These are phyloP conservation scores for Phalaenopsis equestris DNA, from an alignment of 106 monocot species.

Conservation along the genomic window DNA sequence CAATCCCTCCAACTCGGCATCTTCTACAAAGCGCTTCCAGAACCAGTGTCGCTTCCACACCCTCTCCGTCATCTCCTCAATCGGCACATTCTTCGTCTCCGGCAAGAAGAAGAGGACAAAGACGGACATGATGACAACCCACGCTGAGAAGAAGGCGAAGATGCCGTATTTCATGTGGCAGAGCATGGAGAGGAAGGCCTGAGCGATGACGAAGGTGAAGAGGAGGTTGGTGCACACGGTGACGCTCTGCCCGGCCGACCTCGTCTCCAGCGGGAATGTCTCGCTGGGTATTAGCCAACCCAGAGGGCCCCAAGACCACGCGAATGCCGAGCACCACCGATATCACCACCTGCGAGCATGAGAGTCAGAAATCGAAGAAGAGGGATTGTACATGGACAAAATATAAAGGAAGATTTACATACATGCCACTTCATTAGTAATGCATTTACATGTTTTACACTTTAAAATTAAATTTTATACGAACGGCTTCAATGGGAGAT, in stretches of 20 bases:
- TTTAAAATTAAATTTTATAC: no score
- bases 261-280: conserved; percentile 63
- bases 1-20: background rate
- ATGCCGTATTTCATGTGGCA: conserved; percentile 57
- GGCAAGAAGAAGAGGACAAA: conserved; percentile 5
- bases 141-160: conserved; percentile 20
- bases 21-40: conserved; percentile 11
- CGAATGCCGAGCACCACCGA: conserved; percentile 30
- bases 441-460: no score
- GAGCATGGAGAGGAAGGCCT: conserved; percentile 79
- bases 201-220: conserved; percentile 78
- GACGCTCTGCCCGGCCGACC: conserved; percentile 58
- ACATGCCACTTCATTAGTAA: no score
- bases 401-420: no score
- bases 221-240: conserved; percentile 73
- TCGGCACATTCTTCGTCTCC: conserved; percentile 10
- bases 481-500: no score
- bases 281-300: conserved; percentile 72
- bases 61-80: conserved; percentile 14
- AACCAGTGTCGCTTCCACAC: conserved; percentile 24
- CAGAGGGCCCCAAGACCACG: conserved; percentile 15
- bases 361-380: no score
- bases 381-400: no score
- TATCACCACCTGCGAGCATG: no score
- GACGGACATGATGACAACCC: conserved; percentile 9